A percentile compares a stretch with the other conserved stretches of the same genome.
Evolutionary conservation across 1,284 basidiomycete species (phyloP).

Genomic region (Austroboletus niveus): DNA sequence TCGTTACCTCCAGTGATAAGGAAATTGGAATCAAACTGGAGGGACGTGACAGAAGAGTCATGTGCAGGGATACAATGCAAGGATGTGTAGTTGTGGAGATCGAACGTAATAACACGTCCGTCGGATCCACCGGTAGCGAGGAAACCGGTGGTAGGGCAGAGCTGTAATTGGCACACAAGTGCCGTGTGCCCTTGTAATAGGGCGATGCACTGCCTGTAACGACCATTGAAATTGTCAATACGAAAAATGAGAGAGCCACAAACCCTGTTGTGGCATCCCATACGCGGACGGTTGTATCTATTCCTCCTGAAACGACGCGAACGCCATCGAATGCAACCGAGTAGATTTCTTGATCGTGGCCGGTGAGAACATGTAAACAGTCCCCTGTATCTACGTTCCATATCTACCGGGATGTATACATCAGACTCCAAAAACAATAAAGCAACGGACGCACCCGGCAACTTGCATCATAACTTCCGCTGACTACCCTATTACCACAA

Average conservation of each 20-base stretch:
- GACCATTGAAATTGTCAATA: constrained; percentile 16
- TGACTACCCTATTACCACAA: constrained; percentile 77
- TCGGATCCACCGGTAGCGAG: constrained; percentile 93
- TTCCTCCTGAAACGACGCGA: constrained; percentile 81
- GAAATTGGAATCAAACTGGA: constrained; percentile 86
- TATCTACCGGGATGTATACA: constrained; percentile 43
- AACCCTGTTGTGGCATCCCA: constrained; percentile 85
- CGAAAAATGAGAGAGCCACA: constrained; percentile 2
- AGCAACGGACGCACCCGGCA: constrained; percentile 58
- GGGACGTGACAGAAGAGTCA: constrained; percentile 86
- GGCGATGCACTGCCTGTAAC: constrained; percentile 73
- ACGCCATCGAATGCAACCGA: constrained; percentile 91
- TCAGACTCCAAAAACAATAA: not conserved
- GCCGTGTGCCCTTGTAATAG: constrained; percentile 92
- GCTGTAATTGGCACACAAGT: constrained; percentile 91
- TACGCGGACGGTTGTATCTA: constrained; percentile 89
- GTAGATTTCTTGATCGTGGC: constrained; percentile 93
- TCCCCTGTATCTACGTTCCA: constrained; percentile 86
- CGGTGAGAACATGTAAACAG: constrained; percentile 83
- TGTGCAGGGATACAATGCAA: constrained; percentile 73
- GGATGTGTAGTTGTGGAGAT: constrained; percentile 51
- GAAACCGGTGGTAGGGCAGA: constrained; percentile 45
- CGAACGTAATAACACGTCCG: constrained; percentile 90
- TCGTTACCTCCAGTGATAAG: constrained; percentile 87
- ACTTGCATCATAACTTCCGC: constrained; percentile 88